Evolutionary conservation across 23 red algal genomes (phyloP), one percentile per base, ranked within the genome.

Genomic region (Gracilaria caudata): DNA sequence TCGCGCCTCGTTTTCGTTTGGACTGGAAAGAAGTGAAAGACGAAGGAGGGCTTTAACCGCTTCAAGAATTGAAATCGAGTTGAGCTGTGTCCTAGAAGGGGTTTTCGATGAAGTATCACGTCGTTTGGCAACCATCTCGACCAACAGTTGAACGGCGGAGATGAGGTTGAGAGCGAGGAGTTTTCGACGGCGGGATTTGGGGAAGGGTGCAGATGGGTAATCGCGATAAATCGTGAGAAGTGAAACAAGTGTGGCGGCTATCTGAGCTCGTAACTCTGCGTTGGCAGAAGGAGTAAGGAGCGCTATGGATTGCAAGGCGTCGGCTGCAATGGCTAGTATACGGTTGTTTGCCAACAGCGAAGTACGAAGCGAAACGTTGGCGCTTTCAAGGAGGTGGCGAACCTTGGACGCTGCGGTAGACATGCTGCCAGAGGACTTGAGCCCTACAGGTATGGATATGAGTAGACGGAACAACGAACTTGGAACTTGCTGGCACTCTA

Each of bases 111-210:
- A 29, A 49, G 13, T 24, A 58, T 80, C 77, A 32, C 47, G 29
- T 5, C 86, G 86, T 44, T 35, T 77, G 36, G 74, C 47, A 53
- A 89, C 49, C 73, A 89, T 89, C 63, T 89, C 86, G 45, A 89
- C 38, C 36, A 71, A 41, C 37, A 89, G 68, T 34, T 78, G 74
- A 24, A 80, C 32, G 45, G 86, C 51, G 44, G 73, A 68, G 21
- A 89, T 65, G 72, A 79, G 36, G 59, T 63, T 89, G 56, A 79
- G 74, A 49, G 56, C 45, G 73, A 89, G 40, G 16, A 71, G 74
- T 33, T 46, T 68, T 29, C 11, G 71, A 53, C 56, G 73, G 49
- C 70, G 70, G 37, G 70, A 47, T 75, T 33, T 75, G 47, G 70
- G 40, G 70, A 46, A 49, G n/a, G 70, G 86, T 41, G 49, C 30